Percentiles rank a stretch among this genome's conserved stretches.
phyloP scores from a whole-genome alignment of 2,329 filamentous ascomycete species.

The Neofusicoccum parvum region DNA sequence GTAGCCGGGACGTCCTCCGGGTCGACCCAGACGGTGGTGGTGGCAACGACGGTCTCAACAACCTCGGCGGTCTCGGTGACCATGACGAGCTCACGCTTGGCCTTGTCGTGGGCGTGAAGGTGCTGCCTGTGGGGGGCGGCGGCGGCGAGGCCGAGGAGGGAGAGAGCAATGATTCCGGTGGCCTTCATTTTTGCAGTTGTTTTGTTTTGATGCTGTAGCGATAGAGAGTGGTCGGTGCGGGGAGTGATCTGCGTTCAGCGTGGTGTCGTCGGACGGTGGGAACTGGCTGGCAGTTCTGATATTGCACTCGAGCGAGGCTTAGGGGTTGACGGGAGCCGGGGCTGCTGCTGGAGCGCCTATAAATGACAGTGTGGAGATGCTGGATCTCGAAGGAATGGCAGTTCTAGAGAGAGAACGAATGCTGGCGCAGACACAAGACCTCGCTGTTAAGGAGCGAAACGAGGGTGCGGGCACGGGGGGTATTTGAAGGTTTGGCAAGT shows the following conservation, averaged over 20 bases:
- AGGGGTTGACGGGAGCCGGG: not conserved
- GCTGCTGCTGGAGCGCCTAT: constrained; percentile 17
- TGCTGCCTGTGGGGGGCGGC: constrained; percentile 29
- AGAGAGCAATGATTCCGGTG: constrained; percentile 37
- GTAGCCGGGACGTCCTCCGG: constrained; percentile 23
- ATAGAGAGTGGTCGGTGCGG: not conserved
- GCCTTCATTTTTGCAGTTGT: constrained; percentile 37
- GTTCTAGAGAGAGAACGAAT: constrained; percentile 18
- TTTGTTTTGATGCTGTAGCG: constrained; percentile 25
- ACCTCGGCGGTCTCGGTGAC: constrained; percentile 37
- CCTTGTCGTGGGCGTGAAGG: constrained; percentile 20
- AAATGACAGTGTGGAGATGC: constrained; percentile 17
- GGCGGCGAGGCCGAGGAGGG: constrained; percentile 37
- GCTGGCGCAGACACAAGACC: not conserved
- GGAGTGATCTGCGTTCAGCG: not conserved
- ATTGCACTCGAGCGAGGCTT: constrained; percentile 1
- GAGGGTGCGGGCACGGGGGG: not conserved
- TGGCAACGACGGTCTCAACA: constrained; percentile 37
- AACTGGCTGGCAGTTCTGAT: constrained; percentile 20
- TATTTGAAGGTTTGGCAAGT: constrained; percentile 8
- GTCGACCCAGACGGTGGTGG: constrained; percentile 39
- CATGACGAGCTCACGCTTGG: constrained; percentile 35
- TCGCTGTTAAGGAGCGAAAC: not conserved
- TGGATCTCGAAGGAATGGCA: constrained; percentile 11
- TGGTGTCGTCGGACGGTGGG: not conserved